phyloP scores from a whole-genome alignment of 1,139 yeast genomes.

The Suhomyces bokatorum region DNA sequence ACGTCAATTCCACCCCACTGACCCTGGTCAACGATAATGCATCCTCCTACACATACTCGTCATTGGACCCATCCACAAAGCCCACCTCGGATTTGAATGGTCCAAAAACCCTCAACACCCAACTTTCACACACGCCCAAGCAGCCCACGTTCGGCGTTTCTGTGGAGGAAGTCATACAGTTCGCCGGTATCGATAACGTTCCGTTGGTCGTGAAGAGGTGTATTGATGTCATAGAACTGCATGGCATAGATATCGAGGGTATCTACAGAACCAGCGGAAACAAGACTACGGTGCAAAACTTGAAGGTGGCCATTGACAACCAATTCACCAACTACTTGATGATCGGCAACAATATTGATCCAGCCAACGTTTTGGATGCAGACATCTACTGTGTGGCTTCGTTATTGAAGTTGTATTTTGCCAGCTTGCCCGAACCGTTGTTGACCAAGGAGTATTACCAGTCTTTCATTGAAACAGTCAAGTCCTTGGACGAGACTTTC shows the following conservation, averaged over 20 bases:
- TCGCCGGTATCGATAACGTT: slow-evolving; percentile 82
- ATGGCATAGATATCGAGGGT: slow-evolving; percentile 85
- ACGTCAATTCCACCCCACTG: slow-evolving; percentile 2
- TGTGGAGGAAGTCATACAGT: slow-evolving; percentile 69
- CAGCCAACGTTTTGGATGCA: slow-evolving; percentile 56
- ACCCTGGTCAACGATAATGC: not conserved
- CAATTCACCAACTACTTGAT: slow-evolving; percentile 66
- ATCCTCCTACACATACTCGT: slow-evolving; percentile 18
- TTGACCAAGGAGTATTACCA: slow-evolving; percentile 58
- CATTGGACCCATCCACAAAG: slow-evolving; percentile 42
- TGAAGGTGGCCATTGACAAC: slow-evolving; percentile 70
- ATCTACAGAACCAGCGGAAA: slow-evolving; percentile 87
- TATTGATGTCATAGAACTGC: slow-evolving; percentile 78
- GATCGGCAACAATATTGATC: slow-evolving; percentile 46
- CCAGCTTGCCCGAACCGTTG: slow-evolving; percentile 69
- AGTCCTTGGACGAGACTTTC: slow-evolving; percentile 48
- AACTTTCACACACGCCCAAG: slow-evolving; percentile 23
- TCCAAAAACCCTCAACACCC: slow-evolving; percentile 38
- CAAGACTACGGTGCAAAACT: slow-evolving; percentile 67
- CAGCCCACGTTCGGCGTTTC: slow-evolving; percentile 81
- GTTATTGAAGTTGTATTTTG: slow-evolving; percentile 65
- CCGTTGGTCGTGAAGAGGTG: slow-evolving; percentile 91
- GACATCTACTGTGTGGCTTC: slow-evolving; percentile 76
- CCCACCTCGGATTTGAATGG: slow-evolving; percentile 38
- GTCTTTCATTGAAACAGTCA: slow-evolving; percentile 71